These are phyloP conservation scores for Capsella bursapastoris DNA, from an alignment of 345 rosid species.

Conservation along the genomic window DNA sequence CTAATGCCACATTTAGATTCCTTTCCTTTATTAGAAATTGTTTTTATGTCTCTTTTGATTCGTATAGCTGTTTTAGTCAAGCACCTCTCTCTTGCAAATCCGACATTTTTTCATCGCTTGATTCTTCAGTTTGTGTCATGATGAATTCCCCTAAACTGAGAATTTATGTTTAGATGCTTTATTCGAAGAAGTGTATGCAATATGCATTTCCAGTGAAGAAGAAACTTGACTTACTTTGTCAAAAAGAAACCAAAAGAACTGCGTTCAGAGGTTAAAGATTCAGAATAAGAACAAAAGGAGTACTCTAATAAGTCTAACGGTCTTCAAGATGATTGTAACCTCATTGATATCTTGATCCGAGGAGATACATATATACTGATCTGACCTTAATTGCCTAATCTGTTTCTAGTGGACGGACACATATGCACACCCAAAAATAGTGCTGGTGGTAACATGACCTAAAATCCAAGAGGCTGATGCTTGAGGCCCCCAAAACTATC, in stretches of 20 bases:
- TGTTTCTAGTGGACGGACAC: too few species aligned
- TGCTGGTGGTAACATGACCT: not conserved
- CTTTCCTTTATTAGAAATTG: slow-evolving; percentile 54
- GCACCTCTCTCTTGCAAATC: slow-evolving; percentile 34
- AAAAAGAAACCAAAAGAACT: too few species aligned
- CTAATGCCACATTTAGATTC: slow-evolving; percentile 80
- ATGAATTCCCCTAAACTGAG: slow-evolving; percentile 19
- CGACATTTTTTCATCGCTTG: slow-evolving; percentile 19
- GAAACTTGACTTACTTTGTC: too few species aligned
- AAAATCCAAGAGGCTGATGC: not conserved
- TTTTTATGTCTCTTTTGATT: slow-evolving; percentile 32
- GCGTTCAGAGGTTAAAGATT: too few species aligned
- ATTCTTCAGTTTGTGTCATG: slow-evolving; percentile 22
- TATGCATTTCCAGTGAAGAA: not conserved
- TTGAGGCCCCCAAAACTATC: not conserved
- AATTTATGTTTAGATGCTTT: not conserved
- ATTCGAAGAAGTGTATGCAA: not conserved
- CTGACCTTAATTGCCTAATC: too few species aligned
- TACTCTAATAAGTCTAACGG: too few species aligned
- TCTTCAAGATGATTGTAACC: too few species aligned
- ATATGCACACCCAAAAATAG: not conserved
- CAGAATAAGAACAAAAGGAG: too few species aligned
- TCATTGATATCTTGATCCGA: too few species aligned
- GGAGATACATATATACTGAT: too few species aligned
- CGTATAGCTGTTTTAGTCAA: slow-evolving; percentile 35